A percentile compares a stretch with the other conserved stretches of the same genome.
phyloP scores from a whole-genome alignment of 106 monocot species.

The Dactylorhiza incarnata region DNA sequence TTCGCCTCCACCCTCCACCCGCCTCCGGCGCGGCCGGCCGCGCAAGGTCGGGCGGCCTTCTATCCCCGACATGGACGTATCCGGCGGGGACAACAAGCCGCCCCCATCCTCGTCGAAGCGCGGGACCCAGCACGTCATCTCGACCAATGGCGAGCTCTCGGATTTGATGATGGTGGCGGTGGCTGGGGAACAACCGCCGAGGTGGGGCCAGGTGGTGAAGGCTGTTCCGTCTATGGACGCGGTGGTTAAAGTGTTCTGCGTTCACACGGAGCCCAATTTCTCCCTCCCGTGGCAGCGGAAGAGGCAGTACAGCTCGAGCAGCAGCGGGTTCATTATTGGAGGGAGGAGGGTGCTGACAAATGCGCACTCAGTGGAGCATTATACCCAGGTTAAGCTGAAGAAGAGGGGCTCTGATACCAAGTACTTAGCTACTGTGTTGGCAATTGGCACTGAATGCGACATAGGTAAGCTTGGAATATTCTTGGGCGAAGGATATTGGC shows the following conservation, averaged over 20 bases:
- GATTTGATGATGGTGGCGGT: slow-evolving; percentile 2
- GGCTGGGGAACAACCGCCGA: slow-evolving; percentile 13
- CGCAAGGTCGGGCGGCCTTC: slow-evolving; percentile 13
- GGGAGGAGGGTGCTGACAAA: slow-evolving; percentile 88
- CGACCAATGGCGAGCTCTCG: slow-evolving; percentile 15
- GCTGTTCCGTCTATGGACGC: slow-evolving; percentile 87
- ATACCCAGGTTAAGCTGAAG: slow-evolving; percentile 97
- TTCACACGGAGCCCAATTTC: slow-evolving; percentile 97
- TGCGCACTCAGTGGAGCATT: slow-evolving; percentile 95
- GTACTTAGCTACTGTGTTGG: slow-evolving; percentile 83
- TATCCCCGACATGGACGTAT: neutral
- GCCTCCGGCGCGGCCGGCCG: slow-evolving; percentile 21
- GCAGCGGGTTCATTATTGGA: slow-evolving; percentile 78
- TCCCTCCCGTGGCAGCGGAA: slow-evolving; percentile 99
- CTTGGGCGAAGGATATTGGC: neutral
- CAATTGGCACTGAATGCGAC: slow-evolving; percentile 94
- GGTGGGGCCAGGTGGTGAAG: slow-evolving; percentile 53
- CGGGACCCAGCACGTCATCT: slow-evolving; percentile 2
- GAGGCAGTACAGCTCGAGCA: slow-evolving; percentile 95
- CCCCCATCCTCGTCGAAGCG: neutral
- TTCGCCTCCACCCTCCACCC: slow-evolving; percentile 6
- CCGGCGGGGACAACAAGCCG: neutral
- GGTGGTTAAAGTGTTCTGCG: slow-evolving; percentile 97
- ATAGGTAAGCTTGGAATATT: slow-evolving; percentile 36
- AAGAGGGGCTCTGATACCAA: slow-evolving; percentile 96